Percentiles rank a stretch among this genome's conserved stretches.
Evolutionary conservation across 768 basidiomycete genomes (phyloP).

Genomic region (Calocybe cyanea): DNA sequence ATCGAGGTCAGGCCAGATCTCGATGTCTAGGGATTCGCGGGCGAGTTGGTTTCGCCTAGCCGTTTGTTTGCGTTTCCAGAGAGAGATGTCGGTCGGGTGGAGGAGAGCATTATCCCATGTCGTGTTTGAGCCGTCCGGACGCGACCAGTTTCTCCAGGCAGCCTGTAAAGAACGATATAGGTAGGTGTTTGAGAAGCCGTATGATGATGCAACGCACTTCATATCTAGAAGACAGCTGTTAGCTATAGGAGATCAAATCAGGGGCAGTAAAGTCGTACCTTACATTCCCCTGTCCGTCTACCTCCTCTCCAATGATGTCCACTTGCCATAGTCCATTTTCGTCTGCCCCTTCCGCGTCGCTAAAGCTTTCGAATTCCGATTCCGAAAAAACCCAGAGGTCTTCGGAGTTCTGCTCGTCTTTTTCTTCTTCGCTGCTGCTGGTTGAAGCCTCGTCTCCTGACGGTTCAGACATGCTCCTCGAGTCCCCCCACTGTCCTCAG

Average conservation of each 20-base stretch:
- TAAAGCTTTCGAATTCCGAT: slow-evolving; percentile 26
- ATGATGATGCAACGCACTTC: slow-evolving; percentile 21
- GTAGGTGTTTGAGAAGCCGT: not conserved
- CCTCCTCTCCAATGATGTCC: slow-evolving; percentile 38
- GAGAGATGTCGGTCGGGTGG: slow-evolving; percentile 13
- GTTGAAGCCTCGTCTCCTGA: no score
- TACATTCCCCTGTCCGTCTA: slow-evolving; percentile 26
- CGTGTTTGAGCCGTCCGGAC: slow-evolving; percentile 48
- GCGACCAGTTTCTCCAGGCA: slow-evolving; percentile 48
- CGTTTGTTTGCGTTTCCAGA: slow-evolving; percentile 32
- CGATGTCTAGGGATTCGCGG: slow-evolving; percentile 30
- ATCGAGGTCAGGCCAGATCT: slow-evolving; percentile 34
- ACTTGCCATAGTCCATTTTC: slow-evolving; percentile 26
- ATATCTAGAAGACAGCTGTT: slow-evolving; percentile 19
- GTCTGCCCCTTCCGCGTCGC: slow-evolving; percentile 24
- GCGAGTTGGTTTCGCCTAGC: slow-evolving; percentile 26
- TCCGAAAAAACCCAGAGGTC: slow-evolving; percentile 14
- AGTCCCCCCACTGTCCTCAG: no score
- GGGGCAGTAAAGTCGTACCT: slow-evolving; percentile 22
- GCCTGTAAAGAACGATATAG: slow-evolving; percentile 30
- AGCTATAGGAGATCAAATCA: not conserved
- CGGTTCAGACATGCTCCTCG: no score
- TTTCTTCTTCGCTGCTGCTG: no score
- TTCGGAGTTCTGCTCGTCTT: no score
- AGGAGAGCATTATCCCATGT: slow-evolving; percentile 42